Evolutionary conservation across 192 early-diverging fungal genomes (phyloP).

Genomic region (Spizellomyces sp.): DNA sequence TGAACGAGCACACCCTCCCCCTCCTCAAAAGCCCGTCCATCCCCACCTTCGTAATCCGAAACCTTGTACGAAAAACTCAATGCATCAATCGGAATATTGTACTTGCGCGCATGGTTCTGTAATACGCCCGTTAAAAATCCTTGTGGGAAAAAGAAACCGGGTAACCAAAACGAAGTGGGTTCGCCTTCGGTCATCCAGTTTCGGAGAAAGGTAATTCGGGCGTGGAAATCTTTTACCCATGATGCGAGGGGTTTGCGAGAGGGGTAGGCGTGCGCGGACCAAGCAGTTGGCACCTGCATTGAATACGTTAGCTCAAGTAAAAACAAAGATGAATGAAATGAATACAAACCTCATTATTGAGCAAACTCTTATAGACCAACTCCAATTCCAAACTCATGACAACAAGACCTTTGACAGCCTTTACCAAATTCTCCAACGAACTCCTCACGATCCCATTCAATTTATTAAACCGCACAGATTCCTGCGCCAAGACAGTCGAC

Average conservation of each 20-base stretch:
- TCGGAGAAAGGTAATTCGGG: slow-evolving; percentile 41
- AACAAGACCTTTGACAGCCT: slow-evolving; percentile 63
- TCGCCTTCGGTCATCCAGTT: slow-evolving; percentile 56
- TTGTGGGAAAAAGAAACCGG: slow-evolving; percentile 71
- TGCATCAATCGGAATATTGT: slow-evolving; percentile 64
- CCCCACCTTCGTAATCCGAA: slow-evolving; percentile 45
- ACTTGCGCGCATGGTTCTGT: slow-evolving; percentile 62
- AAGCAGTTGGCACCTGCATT: slow-evolving; percentile 49
- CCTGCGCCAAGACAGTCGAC: slow-evolving; percentile 56
- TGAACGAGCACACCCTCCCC: slow-evolving; percentile 53
- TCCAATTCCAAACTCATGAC: slow-evolving; percentile 65
- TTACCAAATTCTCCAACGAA: slow-evolving; percentile 49
- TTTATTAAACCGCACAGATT: slow-evolving; percentile 58
- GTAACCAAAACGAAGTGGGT: slow-evolving; percentile 61
- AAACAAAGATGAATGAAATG: background rate
- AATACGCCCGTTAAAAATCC: slow-evolving; percentile 64
- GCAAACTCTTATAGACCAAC: slow-evolving; percentile 54
- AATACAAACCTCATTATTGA: slow-evolving; percentile 57
- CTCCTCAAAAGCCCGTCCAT: slow-evolving; percentile 26
- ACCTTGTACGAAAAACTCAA: slow-evolving; percentile 54
- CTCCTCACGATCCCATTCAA: slow-evolving; percentile 47
- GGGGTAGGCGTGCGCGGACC: slow-evolving; percentile 57
- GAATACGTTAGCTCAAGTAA: slow-evolving; percentile 9
- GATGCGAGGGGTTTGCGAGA: slow-evolving; percentile 57
- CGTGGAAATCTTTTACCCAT: slow-evolving; percentile 63